These are phyloP conservation scores for Penicillium cataractarum DNA, from an alignment of 495 filamentous ascomycete genomes.

Conservation along the genomic window DNA sequence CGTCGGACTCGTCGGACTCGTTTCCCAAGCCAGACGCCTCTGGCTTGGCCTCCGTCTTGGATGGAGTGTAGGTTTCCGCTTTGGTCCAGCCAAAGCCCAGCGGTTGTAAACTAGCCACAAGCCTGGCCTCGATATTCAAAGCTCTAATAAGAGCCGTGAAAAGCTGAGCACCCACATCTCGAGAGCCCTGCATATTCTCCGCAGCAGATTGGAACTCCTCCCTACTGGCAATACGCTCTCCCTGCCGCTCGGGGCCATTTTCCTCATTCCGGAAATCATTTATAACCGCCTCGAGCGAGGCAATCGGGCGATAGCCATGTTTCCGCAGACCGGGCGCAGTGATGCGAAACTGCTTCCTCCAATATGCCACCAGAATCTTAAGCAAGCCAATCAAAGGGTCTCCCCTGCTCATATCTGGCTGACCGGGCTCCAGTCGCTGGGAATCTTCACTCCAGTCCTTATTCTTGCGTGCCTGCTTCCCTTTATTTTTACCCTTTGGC, in stretches of 20 bases:
- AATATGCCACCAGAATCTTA: constrained; percentile 75
- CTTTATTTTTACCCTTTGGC: constrained; percentile 44
- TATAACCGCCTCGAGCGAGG: constrained; percentile 67
- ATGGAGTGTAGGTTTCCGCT: constrained; percentile 57
- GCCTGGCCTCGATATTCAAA: constrained; percentile 74
- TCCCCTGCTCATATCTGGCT: constrained; percentile 73
- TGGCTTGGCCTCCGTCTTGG: constrained; percentile 49
- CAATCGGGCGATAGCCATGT: constrained; percentile 77
- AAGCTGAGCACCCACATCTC: constrained; percentile 86
- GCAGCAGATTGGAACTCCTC: constrained; percentile 71
- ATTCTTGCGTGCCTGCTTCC: constrained; percentile 45
- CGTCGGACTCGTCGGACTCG: constrained; percentile 19
- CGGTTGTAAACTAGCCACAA: constrained; percentile 85
- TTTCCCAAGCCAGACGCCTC: constrained; percentile 18
- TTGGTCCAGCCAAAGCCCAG: constrained; percentile 92
- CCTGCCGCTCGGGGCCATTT: constrained; percentile 64
- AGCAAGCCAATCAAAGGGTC: constrained; percentile 84
- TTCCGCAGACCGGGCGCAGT: constrained; percentile 84
- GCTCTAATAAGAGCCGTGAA: constrained; percentile 89
- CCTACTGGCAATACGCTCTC: constrained; percentile 69
- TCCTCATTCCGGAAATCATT: constrained; percentile 62
- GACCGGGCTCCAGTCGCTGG: constrained; percentile 67
- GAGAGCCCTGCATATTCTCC: constrained; percentile 73
- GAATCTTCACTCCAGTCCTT: constrained; percentile 76
- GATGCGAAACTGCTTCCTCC: constrained; percentile 82